Evolutionary conservation across 805 yeast species (phyloP).

Genomic region (Saturnispora mendoncae): DNA sequence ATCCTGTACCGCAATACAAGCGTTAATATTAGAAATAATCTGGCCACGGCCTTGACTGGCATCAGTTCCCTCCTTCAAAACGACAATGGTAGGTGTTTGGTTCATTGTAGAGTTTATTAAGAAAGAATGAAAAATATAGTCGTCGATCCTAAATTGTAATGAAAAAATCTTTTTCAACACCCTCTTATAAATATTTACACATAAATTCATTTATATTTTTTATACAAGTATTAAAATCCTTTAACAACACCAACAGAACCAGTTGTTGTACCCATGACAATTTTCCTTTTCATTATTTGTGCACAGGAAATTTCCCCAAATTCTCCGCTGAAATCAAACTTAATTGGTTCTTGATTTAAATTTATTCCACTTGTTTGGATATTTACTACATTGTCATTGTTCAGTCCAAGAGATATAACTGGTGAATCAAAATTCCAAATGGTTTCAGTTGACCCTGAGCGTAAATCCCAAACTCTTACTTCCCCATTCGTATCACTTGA

Average conservation of each 20-base stretch:
- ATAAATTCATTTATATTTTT: not conserved
- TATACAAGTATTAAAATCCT: not conserved
- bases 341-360: not conserved
- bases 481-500: conserved; percentile 56
- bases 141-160: too few species aligned
- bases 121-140: not conserved
- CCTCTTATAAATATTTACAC: not conserved
- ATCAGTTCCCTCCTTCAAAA: conserved; percentile 96
- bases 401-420: conserved; percentile 2
- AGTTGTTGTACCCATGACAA: not conserved
- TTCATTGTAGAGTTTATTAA: conserved; percentile 28
- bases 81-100: conserved; percentile 97
- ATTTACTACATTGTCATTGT: not conserved
- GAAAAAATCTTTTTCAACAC: not conserved
- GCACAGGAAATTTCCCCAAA: not conserved
- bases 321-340: not conserved
- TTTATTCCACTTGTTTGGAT: not conserved
- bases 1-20: conserved; percentile 95
- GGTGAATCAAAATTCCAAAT: conserved; percentile 1
- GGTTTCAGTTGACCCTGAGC: conserved; percentile 3
- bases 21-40: conserved; percentile 89
- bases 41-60: conserved; percentile 96
- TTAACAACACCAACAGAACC: not conserved
- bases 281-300: not conserved
- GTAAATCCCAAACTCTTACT: conserved; percentile 54